Conservation (phyloP, 371 early-diverging fungal genomes). For the Rhizopus arrhizus region DNA sequence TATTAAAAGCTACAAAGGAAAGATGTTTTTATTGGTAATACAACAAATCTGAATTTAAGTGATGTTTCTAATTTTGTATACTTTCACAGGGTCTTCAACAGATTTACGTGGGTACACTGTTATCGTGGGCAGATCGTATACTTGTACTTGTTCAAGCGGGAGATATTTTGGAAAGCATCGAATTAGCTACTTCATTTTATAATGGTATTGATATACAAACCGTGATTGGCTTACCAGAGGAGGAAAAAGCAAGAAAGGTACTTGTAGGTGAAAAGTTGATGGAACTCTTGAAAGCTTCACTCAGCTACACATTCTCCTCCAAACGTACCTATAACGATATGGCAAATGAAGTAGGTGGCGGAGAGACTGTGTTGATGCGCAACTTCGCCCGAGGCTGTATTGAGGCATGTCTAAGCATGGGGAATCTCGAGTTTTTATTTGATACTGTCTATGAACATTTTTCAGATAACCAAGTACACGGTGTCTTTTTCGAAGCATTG, state of each 20-base stretch:
- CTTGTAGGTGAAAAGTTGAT: constrained; percentile 70
- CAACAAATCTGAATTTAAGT: background rate
- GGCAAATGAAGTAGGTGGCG: constrained; percentile 47
- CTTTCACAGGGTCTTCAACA: constrained; percentile 62
- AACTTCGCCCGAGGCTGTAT: constrained; percentile 66
- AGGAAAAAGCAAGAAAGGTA: constrained; percentile 58
- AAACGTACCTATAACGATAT: constrained; percentile 49
- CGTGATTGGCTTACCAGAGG: constrained; percentile 75
- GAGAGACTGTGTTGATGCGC: constrained; percentile 50
- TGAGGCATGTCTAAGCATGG: constrained; percentile 71
- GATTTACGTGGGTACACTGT: constrained; percentile 65
- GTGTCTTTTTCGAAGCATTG: constrained; percentile 67
- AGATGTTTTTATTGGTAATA: constrained; percentile 65
- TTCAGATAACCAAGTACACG: constrained; percentile 57
- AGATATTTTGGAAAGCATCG: constrained; percentile 72
- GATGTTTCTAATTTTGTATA: background rate
- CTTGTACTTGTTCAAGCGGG: constrained; percentile 71
- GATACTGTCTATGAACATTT: constrained; percentile 76
- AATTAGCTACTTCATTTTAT: constrained; percentile 68
- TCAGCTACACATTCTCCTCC: constrained; percentile 68
- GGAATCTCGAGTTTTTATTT: constrained; percentile 69
- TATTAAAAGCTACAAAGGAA: constrained; percentile 68
- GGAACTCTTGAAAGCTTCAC: constrained; percentile 68
- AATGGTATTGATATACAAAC: constrained; percentile 62
- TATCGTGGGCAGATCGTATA: constrained; percentile 81